Evolutionary conservation across 2,329 filamentous ascomycete species (phyloP), one percentile per base, ranked within the genome.

Genomic region (Neofusicoccum laricinum): DNA sequence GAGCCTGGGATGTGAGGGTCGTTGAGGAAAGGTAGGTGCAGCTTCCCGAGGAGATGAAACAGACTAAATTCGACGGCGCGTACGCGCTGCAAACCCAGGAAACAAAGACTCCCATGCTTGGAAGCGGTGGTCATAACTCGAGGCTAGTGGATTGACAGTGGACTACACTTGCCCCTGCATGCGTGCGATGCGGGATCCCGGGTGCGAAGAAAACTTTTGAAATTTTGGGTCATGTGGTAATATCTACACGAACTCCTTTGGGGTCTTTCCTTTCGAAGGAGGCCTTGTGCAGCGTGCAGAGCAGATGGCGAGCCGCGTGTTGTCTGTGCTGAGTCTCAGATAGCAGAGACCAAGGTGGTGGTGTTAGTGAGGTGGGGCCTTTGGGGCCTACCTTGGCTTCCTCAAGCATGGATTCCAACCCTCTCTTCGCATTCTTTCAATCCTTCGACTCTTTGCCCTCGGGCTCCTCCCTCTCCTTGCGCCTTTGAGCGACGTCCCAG

Each of bases 401-500:
- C 21, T 30, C 21, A 15, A 2, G 41, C 53, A 32, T 36, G 6
- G 32, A 34, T 12, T 46, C 55, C 38, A 11, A 14, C 8, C 11
- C n/a, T 34, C 17, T 10, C 17, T n/a, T 21, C 7, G 48, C 38
- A 7, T 30, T 4, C 19, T 19, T 57, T 59, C 55, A 59, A 17
- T 46, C 41, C n/a, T 59, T 59, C 5, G 55, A 46, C 43, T 77
- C 75, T 66, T 72, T 75, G 64, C 77, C 77, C 61, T 77, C 77
- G 75, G 80, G 79, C 53, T 79, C 80, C 45, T 83, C 83, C 77
- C 93, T 95, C 66, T 97, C 93, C 82, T 97, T 97, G 70, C 95
- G 85, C 79, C 96, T 92, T 82, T 97, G 91, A 48, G 94, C 92
- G 4, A 99, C 93, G 73, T 99, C 95, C 94, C 95, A 98, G 78